Percentiles rank a stretch among this genome's conserved stretches.
Conservation (phyloP, 371 early-diverging fungal genomes). For the Blakeslea trispora region DNA sequence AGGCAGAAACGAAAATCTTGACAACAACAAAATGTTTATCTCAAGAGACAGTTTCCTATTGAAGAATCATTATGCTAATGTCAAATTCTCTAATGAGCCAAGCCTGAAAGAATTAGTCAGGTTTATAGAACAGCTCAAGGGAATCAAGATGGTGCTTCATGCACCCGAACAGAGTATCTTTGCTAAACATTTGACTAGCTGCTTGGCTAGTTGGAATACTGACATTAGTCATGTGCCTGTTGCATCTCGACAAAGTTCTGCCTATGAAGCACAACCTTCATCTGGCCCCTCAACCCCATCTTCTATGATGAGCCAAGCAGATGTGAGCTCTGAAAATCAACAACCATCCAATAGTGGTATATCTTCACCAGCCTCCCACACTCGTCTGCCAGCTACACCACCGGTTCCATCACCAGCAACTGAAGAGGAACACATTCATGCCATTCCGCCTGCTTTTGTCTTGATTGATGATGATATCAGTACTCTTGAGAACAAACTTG, state of each 20-base stretch:
- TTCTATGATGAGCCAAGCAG: too few relatives aligned
- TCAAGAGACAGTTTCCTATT: conserved; percentile 14
- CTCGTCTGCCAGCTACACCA: conserved; percentile 13
- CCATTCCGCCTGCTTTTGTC: conserved; percentile 50
- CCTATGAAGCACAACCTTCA: neutral
- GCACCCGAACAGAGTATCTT: conserved; percentile 59
- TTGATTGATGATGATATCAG: conserved; percentile 58
- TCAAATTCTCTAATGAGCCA: conserved; percentile 55
- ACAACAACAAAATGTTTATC: conserved; percentile 15
- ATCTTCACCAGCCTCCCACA: neutral
- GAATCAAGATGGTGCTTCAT: conserved; percentile 53
- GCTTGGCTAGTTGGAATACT: conserved; percentile 60
- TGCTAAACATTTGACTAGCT: conserved; percentile 60
- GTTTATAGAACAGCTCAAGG: conserved; percentile 54
- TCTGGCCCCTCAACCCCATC: neutral
- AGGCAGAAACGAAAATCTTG: conserved; percentile 19
- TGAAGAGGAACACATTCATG: conserved; percentile 40
- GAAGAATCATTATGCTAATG: conserved; percentile 29
- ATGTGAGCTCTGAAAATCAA: too few relatives aligned
- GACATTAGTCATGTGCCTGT: conserved; percentile 58
- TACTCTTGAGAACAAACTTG: conserved; percentile 44
- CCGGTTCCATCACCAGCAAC: conserved; percentile 28
- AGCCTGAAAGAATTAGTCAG: conserved; percentile 49
- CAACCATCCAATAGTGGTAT: neutral
- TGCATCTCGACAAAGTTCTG: neutral